phyloP scores from a whole-genome alignment of 2,329 filamentous ascomycete species.

The Exophiala aquamarina region DNA sequence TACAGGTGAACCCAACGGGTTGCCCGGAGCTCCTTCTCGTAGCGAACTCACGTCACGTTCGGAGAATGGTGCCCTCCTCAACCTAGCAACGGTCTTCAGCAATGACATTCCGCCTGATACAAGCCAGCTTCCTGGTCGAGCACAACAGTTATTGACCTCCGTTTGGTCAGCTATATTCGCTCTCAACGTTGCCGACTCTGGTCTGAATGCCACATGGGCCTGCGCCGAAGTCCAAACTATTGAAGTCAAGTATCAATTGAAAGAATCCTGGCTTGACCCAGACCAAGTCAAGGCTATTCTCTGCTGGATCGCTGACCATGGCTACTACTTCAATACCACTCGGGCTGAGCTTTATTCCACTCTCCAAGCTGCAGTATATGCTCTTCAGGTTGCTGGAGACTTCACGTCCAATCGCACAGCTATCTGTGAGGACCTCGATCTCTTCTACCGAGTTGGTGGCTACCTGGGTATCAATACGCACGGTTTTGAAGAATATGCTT shows the following conservation, averaged over 20 bases:
- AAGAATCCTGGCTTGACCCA: slow-evolving; percentile 14
- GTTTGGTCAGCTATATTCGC: slow-evolving; percentile 22
- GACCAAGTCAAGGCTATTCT: slow-evolving; percentile 18
- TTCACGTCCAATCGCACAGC: slow-evolving; percentile 18
- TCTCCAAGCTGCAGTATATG: slow-evolving; percentile 21
- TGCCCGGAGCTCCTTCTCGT: background rate
- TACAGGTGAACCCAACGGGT: background rate
- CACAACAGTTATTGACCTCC: slow-evolving; percentile 9
- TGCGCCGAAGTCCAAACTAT: slow-evolving; percentile 17
- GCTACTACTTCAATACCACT: slow-evolving; percentile 21
- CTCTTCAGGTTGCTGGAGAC: slow-evolving; percentile 16
- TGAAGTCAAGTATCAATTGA: slow-evolving; percentile 13
- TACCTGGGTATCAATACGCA: slow-evolving; percentile 19
- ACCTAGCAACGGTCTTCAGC: slow-evolving; percentile 7
- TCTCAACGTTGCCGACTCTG: slow-evolving; percentile 21
- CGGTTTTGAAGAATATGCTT: slow-evolving; percentile 17
- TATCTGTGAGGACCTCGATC: slow-evolving; percentile 21
- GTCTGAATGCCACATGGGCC: slow-evolving; percentile 16
- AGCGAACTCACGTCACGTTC: no score
- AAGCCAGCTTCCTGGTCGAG: slow-evolving; percentile 12
- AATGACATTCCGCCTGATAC: slow-evolving; percentile 17
- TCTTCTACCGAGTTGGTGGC: slow-evolving; percentile 20
- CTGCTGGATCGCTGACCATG: slow-evolving; percentile 19
- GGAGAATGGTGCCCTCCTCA: slow-evolving; percentile 2
- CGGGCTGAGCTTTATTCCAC: slow-evolving; percentile 15